Evolutionary conservation across 2,329 filamentous ascomycete genomes (phyloP), one percentile per base, ranked within the genome.

Genomic region (Neofusicoccum sp.): DNA sequence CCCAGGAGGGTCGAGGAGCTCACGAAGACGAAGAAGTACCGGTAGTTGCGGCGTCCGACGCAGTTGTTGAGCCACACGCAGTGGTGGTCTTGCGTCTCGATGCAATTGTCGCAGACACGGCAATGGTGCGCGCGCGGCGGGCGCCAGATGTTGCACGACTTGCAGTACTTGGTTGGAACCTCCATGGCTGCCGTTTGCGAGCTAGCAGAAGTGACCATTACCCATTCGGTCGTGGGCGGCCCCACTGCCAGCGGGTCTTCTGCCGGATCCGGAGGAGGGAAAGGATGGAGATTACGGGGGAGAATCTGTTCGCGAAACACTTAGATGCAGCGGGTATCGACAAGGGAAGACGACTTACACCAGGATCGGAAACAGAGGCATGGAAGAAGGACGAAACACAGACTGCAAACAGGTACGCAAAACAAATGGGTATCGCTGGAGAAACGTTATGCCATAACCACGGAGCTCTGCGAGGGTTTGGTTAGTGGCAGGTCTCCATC

Each of bases 31-130:
- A 98, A 97, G 76, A 99, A 99, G 75, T 93, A 98, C 65, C 95
- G 91, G 78, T 99, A 99, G 78, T 99, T 99, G 69, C 95, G 90
- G 66, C 93, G 89, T 44, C 95, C 95, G 53, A 99, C 89, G 69
- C 95, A 99, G 74, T 99, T 99, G 78, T 99, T 99, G 65, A 99
- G 85, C 95, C 95, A 99, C 14, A 98, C 93, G 70, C 95, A 99
- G 76, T 99, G 95, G 71, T 99, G 95, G 71, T 99, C 95, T 67
- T 97, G 91, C 0, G 92, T 96, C 75, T 99, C 95, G 63, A 99
- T 86, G 73, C 95, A 99, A 74, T 96, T 97, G 76, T 99, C 93
- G 77, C 95, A 99, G 30, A 96, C 84, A 61, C 95, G 90, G 76
- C 95, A 99, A 77, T 99, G 95, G 72, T 99, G 96, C 62, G 91